Base-by-base conservation (phyloP, 768 basidiomycete genomes). In the Steccherinum ochraceum region DNA sequence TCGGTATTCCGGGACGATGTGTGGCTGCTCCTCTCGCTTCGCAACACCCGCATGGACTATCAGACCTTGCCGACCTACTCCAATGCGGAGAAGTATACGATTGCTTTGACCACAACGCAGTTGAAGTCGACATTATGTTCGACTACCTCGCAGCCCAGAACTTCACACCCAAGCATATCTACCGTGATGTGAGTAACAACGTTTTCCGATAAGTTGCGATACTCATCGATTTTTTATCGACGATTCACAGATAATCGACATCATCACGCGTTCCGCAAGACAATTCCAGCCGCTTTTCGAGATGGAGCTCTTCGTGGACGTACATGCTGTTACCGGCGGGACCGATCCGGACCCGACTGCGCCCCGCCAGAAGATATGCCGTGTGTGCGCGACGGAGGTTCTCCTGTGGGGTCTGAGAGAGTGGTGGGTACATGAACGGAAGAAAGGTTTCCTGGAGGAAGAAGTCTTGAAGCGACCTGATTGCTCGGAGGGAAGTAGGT, bases 91-190 rank as follows among this genome's bases (percentile, higher is more conserved):
- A 86, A 52, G 64, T 78, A n/a, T 93, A 91, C 54, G 90, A 90
- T 24, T 84, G 79, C 57, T 93, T 93, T 62, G 78, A 83, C 56
- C 75, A 76, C 55, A 92, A 93, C 60, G 78, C 75, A 0, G 77
- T 88, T 20, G 90, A 93, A 64, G 88, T 89, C 24, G 90, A 92
- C 26, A 79, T 88, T 52, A 79, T 93, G 79, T 69, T 93, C 40
- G 90, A 93, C 63, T 90, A 91, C 65, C 66, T 92, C 41, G 77
- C 78, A 12, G 72, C 73, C 13, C 78, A 83, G 52, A 65, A 76
- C 50, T 65, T 89, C 26, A 78, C 76, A 7, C 86, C 89, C 11
- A 74, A 76, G 47, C 78, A 84, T 58, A 86, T 92, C 40, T 91
- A 92, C 64, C 80, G 80, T 51, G 86, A 90, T 64, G 89, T 86